A percentile compares a stretch with the other conserved stretches of the same genome.
phyloP scores from a whole-genome alignment of 179 eudicot species.

The Carnegiea gigantea region DNA sequence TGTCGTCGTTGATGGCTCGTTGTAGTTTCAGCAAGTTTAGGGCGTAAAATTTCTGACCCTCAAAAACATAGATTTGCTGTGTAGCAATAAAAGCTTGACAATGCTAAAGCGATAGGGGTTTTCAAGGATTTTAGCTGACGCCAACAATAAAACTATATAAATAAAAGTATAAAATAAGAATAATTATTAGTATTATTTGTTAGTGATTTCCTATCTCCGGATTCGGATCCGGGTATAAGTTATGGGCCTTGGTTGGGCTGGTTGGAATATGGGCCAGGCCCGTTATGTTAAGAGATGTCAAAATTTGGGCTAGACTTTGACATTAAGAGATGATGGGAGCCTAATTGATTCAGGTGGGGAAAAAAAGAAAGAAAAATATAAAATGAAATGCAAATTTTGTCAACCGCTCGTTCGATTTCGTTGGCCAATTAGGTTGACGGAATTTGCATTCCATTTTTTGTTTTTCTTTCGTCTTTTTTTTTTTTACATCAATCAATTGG shows the following conservation, averaged over 20 bases:
- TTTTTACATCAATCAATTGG: too few relatives aligned
- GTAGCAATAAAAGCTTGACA: not conserved
- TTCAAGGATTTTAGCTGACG: constrained; percentile 5
- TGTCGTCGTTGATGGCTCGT: constrained; percentile 18
- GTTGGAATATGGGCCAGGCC: too few relatives aligned
- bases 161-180: not conserved
- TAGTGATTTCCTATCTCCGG: not conserved
- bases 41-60: not conserved
- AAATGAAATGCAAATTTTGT: too few relatives aligned
- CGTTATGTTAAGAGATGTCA: too few relatives aligned
- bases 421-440: too few relatives aligned
- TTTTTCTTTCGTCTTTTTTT: too few relatives aligned
- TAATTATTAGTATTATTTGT: not conserved
- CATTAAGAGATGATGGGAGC: too few relatives aligned
- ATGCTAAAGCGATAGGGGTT: not conserved
- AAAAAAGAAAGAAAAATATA: too few relatives aligned
- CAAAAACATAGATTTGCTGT: not conserved
- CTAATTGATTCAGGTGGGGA: too few relatives aligned
- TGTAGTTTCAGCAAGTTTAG: not conserved
- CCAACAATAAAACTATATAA: not conserved
- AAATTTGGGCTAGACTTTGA: too few relatives aligned
- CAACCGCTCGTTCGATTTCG: too few relatives aligned
- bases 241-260: constrained; percentile 37
- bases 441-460: too few relatives aligned
- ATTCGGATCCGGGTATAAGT: constrained; percentile 21